Percentiles rank a stretch among this genome's conserved stretches.
phyloP scores from a whole-genome alignment of 306 rosid species.

The Castanospermum australe region DNA sequence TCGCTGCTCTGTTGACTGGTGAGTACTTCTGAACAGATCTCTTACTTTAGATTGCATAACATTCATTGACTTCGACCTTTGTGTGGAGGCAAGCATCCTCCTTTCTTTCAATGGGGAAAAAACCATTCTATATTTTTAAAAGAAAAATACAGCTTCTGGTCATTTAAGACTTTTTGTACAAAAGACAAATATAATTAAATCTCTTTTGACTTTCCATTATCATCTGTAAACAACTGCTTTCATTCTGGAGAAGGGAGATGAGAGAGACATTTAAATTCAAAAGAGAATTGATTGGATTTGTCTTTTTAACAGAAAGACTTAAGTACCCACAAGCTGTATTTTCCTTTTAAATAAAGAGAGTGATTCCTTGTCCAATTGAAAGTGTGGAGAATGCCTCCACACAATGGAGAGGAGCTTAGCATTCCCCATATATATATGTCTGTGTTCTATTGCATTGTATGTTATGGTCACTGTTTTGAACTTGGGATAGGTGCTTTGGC shows the following conservation, averaged over 20 bases:
- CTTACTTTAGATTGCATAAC: background rate
- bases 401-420: conserved; percentile 20
- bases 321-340: conserved; percentile 9
- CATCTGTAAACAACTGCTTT: too few species aligned
- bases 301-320: background rate
- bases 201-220: too few species aligned
- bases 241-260: conserved; percentile 7
- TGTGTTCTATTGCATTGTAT: background rate
- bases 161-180: too few species aligned
- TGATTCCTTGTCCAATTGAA: conserved; percentile 10
- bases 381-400: background rate
- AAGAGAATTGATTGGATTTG: conserved; percentile 9
- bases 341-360: conserved; percentile 7
- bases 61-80: background rate
- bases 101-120: background rate
- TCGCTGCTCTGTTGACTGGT: conserved; percentile 96
- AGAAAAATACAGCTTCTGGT: background rate
- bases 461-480: background rate
- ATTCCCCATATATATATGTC: conserved; percentile 1
- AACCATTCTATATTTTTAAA: background rate
- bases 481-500: conserved; percentile 82
- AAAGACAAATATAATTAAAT: too few species aligned
- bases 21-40: conserved; percentile 31
- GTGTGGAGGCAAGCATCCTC: background rate
- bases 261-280: background rate